Conservation (phyloP, 495 filamentous ascomycete species). For the Xylaria acuta region DNA sequence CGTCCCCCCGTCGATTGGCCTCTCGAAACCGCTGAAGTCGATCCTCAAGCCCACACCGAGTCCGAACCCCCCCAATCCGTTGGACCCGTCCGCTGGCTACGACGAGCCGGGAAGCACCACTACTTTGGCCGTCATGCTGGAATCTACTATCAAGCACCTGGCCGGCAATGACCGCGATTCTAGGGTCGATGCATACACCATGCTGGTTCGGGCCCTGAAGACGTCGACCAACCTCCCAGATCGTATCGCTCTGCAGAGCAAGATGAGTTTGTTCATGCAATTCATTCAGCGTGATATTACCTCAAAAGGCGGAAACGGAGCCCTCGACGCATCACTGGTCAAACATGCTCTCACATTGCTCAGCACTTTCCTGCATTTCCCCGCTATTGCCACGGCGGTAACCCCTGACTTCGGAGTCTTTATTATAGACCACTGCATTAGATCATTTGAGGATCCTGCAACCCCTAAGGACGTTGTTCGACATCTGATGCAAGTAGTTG, state of each 20-base stretch:
- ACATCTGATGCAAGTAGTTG: conserved; percentile 77
- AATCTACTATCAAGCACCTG: conserved; percentile 80
- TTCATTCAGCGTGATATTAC: conserved; percentile 82
- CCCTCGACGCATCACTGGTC: conserved; percentile 66
- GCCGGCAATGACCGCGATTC: conserved; percentile 70
- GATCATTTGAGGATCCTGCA: conserved; percentile 59
- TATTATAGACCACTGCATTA: conserved; percentile 78
- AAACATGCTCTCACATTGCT: conserved; percentile 79
- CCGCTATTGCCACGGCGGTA: conserved; percentile 66
- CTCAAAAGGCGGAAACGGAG: conserved; percentile 57
- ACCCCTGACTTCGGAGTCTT: conserved; percentile 79
- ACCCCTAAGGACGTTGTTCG: conserved; percentile 78
- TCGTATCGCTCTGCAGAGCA: conserved; percentile 70
- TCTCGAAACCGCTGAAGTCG: conserved; percentile 72
- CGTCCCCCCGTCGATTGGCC: conserved; percentile 64
- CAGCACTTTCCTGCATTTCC: conserved; percentile 71
- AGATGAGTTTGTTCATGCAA: conserved; percentile 73
- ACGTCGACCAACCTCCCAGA: conserved; percentile 79
- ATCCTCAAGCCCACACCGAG: conserved; percentile 76
- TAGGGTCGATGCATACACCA: conserved; percentile 85
- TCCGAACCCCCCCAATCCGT: conserved; percentile 42
- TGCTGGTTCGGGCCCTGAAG: conserved; percentile 74
- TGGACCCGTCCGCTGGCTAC: conserved; percentile 47
- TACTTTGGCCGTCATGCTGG: conserved; percentile 75
- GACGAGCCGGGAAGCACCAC: conserved; percentile 47